A percentile compares a stretch with the other conserved stretches of the same genome.
Conservation (phyloP, 768 basidiomycete genomes). For the Hygrophoropsis aurantiaca region DNA sequence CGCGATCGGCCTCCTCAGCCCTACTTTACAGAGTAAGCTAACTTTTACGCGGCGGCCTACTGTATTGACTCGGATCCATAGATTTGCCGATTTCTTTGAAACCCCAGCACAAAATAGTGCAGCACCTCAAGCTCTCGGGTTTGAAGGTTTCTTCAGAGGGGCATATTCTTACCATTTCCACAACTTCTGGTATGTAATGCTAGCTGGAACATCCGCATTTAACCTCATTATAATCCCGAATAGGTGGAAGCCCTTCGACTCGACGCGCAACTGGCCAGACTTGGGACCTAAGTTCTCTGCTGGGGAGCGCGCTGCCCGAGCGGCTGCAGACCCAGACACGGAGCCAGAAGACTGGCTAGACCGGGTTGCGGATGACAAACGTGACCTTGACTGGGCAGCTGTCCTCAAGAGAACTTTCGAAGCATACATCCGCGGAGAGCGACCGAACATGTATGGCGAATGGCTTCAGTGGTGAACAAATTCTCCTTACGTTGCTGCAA, state of each 20-base stretch:
- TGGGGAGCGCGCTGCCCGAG: slow-evolving; percentile 70
- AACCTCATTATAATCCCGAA: not conserved
- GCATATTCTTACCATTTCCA: slow-evolving; percentile 97
- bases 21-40: slow-evolving; percentile 77
- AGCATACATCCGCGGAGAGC: slow-evolving; percentile 85
- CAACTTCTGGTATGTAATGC: slow-evolving; percentile 72
- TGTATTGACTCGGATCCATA: slow-evolving; percentile 27
- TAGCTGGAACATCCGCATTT: not conserved
- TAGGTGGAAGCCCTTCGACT: slow-evolving; percentile 97
- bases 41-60: not conserved
- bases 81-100: slow-evolving; percentile 88
- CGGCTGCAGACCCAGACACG: slow-evolving; percentile 33
- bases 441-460: slow-evolving; percentile 96
- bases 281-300: slow-evolving; percentile 77
- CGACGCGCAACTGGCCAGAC: slow-evolving; percentile 92
- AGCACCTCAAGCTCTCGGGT: slow-evolving; percentile 83
- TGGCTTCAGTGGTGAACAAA: slow-evolving; percentile 50
- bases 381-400: slow-evolving; percentile 89
- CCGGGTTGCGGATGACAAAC: slow-evolving; percentile 59
- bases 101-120: slow-evolving; percentile 73
- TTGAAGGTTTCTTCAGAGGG: slow-evolving; percentile 95
- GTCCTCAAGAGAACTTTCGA: slow-evolving; percentile 97
- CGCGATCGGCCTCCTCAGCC: slow-evolving; percentile 92
- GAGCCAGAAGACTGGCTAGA: slow-evolving; percentile 39
- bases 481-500: slow-evolving; percentile 8